Evolutionary conservation across 306 rosid genomes (phyloP), one percentile per base, ranked within the genome.

Genomic region (Chamaecrista fasciculata): DNA sequence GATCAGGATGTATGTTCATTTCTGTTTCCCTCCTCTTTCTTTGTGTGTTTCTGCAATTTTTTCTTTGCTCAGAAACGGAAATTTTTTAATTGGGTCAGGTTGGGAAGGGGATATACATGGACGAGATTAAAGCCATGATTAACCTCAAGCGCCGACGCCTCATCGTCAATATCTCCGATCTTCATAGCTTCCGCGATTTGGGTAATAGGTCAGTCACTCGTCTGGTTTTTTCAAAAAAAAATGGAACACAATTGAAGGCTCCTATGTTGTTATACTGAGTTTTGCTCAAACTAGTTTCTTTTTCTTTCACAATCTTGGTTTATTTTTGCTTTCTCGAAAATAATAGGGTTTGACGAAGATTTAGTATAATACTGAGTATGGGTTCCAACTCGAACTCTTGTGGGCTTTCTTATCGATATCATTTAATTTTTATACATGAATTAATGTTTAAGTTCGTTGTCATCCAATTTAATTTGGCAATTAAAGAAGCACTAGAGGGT

Each of bases 131-230:
- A 81, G 75, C 97, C 61, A 70, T 85, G 73, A 86, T 95, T 78
- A 91, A 91, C 82, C 95, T 77, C 78, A 91, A 89, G 81, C 95
- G 95, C 63, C 88, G 63, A 62, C 97, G 96, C 67, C 92, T 95
- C 61, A 79, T 91, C 15, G 87, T 91, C 74, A 87, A 91, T 81
- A 85, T 95, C 65, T 95, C 99, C 57, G 97, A 95, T 84, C 99
- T 91, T 70, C 99, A 94, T 66, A 83, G 88, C 75, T 91, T 83
- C 82, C 86, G 85, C 37, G 91, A 87, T 52, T 78, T 94, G 42
- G 99, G 99, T 10, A 79, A 84, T 80, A 88, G 96, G 98, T 91
- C 3, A 19, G 26, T 49, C 33, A 10, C 58, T 19, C 11, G 12
- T n/a, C 42, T 40, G 14, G 2, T 46, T 53, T 26, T 42, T 40